Evolutionary conservation across 371 early-diverging fungal species (phyloP).

Genomic region (Apophysomyces trapeziformis): DNA sequence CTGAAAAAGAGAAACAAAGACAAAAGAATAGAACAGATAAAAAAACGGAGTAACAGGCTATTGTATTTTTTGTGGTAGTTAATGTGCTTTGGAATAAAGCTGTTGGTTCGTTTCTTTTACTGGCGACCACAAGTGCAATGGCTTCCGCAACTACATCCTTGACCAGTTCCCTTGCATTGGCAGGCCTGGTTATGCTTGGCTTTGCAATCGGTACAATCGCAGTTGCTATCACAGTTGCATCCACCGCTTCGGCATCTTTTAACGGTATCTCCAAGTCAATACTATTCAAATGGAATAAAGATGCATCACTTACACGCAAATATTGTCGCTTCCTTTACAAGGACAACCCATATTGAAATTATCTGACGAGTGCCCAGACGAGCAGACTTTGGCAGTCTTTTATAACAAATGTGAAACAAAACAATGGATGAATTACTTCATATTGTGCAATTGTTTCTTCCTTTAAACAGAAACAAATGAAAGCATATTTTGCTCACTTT

Average conservation of each 20-base stretch:
- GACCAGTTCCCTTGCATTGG: neutral
- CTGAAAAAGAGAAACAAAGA: no score
- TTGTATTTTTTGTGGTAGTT: no score
- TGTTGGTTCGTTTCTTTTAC: no score
- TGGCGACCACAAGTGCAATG: neutral
- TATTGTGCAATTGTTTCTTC: neutral
- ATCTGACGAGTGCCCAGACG: no score
- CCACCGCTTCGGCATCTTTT: slow-evolving; percentile 1
- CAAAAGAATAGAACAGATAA: no score
- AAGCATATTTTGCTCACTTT: slow-evolving; percentile 2
- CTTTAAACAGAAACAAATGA: neutral
- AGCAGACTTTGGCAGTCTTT: neutral
- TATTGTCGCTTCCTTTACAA: slow-evolving; percentile 2
- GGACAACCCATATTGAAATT: neutral
- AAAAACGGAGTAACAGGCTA: no score
- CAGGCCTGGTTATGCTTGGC: neutral
- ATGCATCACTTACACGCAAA: neutral
- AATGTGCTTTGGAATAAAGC: no score
- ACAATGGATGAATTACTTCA: neutral
- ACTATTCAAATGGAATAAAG: no score
- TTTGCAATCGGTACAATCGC: slow-evolving; percentile 1
- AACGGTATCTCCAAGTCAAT: neutral
- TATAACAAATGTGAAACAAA: neutral
- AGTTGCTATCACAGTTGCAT: slow-evolving; percentile 3
- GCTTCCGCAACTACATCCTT: neutral